These are phyloP conservation scores for Ophiostoma montium DNA, from an alignment of 2,329 filamentous ascomycete genomes.

Conservation along the genomic window DNA sequence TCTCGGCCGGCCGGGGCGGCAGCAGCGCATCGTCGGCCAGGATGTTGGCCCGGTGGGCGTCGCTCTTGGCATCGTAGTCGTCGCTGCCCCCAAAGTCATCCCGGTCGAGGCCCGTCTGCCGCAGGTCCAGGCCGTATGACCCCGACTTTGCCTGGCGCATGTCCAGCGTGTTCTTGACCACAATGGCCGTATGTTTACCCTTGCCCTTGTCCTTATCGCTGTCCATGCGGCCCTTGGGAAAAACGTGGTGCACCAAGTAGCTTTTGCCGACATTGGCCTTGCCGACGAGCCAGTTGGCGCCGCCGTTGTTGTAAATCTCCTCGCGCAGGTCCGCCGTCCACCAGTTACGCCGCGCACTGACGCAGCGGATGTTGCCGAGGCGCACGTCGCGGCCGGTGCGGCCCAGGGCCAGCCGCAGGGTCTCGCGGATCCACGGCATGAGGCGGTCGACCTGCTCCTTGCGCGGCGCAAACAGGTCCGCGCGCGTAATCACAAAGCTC, in stretches of 20 bases:
- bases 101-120: background rate
- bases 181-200: background rate
- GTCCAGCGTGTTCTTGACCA: background rate
- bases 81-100: background rate
- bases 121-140: background rate
- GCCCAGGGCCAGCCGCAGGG: conserved; percentile 64
- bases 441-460: conserved; percentile 73
- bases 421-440: conserved; percentile 71
- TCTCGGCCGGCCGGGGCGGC: conserved; percentile 60
- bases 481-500: conserved; percentile 81
- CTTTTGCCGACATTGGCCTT: conserved; percentile 98
- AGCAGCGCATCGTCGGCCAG: conserved; percentile 37
- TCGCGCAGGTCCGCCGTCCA: conserved; percentile 82
- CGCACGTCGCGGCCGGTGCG: conserved; percentile 53
- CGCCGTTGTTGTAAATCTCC: conserved; percentile 69
- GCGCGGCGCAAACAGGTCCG: conserved; percentile 70
- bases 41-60: conserved; percentile 14
- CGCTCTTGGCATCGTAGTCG: conserved; percentile 13
- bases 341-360: conserved; percentile 78
- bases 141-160: conserved; percentile 2
- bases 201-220: conserved; percentile 4
- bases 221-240: conserved; percentile 56
- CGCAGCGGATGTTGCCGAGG: conserved; percentile 75
- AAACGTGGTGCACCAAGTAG: conserved; percentile 73
- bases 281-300: conserved; percentile 91